A percentile compares a stretch with the other conserved stretches of the same genome.
These are phyloP conservation scores for Sonneratia caseolaris DNA, from an alignment of 345 rosid genomes.

Conservation along the genomic window DNA sequence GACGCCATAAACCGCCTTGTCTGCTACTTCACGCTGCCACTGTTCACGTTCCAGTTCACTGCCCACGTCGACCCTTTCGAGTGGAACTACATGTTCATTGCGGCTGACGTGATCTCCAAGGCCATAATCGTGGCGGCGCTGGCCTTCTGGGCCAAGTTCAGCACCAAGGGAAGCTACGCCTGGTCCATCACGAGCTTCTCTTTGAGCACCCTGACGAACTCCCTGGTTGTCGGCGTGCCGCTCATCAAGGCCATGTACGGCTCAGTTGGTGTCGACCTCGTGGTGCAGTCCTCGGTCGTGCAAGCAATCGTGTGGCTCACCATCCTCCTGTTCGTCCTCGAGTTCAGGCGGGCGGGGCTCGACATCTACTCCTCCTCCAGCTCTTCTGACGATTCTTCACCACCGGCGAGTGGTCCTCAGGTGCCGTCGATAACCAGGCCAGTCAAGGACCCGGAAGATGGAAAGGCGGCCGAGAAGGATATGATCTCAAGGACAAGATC, in stretches of 20 bases:
- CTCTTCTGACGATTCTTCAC: not conserved
- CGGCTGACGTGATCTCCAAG: constrained; percentile 68
- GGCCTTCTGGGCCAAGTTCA: constrained; percentile 65
- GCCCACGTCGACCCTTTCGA: constrained; percentile 73
- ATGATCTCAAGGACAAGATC: constrained; percentile 13
- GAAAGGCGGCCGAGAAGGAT: not conserved
- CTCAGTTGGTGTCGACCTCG: constrained; percentile 57
- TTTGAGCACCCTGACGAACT: constrained; percentile 60
- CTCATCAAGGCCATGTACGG: constrained; percentile 80
- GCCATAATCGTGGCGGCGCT: constrained; percentile 48
- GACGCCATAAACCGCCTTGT: constrained; percentile 69
- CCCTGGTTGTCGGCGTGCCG: constrained; percentile 86
- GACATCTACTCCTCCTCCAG: constrained; percentile 2
- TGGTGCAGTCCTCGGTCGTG: constrained; percentile 64
- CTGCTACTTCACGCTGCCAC: constrained; percentile 77
- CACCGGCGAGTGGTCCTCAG: not conserved
- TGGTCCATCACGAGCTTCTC: constrained; percentile 95
- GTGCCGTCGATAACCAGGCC: not conserved
- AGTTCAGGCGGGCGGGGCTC: constrained; percentile 32
- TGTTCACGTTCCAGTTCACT: constrained; percentile 76
- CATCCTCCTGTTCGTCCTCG: constrained; percentile 51
- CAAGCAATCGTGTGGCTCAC: constrained; percentile 86
- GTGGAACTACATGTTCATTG: constrained; percentile 63
- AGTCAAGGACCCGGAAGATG: constrained; percentile 4
- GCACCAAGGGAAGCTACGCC: constrained; percentile 60